Conservation (phyloP, 495 filamentous ascomycete genomes). For the Mycothermus thermophilus region DNA sequence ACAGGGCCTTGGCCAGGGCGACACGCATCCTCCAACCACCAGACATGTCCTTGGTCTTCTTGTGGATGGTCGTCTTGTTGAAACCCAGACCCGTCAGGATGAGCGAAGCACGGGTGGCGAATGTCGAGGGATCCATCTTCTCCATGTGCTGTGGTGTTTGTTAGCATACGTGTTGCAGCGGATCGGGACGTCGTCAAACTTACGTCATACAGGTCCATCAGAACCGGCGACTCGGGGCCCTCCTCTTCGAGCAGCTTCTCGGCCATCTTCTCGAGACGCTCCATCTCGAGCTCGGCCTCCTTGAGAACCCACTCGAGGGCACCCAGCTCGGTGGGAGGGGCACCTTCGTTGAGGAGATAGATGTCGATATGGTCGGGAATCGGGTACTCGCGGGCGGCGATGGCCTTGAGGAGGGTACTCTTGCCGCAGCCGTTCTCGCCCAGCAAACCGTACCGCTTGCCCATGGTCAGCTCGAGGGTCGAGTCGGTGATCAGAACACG, state of each 20-base stretch:
- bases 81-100: slow-evolving; percentile 98
- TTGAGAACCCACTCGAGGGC: slow-evolving; percentile 94
- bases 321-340: slow-evolving; percentile 75
- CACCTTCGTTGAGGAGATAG: slow-evolving; percentile 96
- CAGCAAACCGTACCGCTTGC: slow-evolving; percentile 83
- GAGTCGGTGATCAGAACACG: slow-evolving; percentile 89
- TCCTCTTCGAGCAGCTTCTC: slow-evolving; percentile 85
- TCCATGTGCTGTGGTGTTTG: slow-evolving; percentile 68
- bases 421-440: slow-evolving; percentile 99
- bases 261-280: slow-evolving; percentile 69
- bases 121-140: slow-evolving; percentile 99
- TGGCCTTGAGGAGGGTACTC: slow-evolving; percentile 89
- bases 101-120: slow-evolving; percentile 85
- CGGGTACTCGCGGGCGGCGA: slow-evolving; percentile 84
- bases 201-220: slow-evolving; percentile 95
- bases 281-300: slow-evolving; percentile 90
- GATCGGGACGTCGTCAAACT: too few relatives aligned
- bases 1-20: slow-evolving; percentile 90
- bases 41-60: slow-evolving; percentile 99
- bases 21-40: slow-evolving; percentile 99
- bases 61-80: slow-evolving; percentile 92
- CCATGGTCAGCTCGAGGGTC: slow-evolving; percentile 84
- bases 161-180: slow-evolving; percentile 10
- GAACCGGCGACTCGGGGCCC: slow-evolving; percentile 77
- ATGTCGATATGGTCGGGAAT: slow-evolving; percentile 96